Percentiles rank a stretch among this genome's conserved stretches.
These are phyloP conservation scores for Penicillium goetzii DNA, from an alignment of 495 filamentous ascomycete genomes.

Conservation along the genomic window DNA sequence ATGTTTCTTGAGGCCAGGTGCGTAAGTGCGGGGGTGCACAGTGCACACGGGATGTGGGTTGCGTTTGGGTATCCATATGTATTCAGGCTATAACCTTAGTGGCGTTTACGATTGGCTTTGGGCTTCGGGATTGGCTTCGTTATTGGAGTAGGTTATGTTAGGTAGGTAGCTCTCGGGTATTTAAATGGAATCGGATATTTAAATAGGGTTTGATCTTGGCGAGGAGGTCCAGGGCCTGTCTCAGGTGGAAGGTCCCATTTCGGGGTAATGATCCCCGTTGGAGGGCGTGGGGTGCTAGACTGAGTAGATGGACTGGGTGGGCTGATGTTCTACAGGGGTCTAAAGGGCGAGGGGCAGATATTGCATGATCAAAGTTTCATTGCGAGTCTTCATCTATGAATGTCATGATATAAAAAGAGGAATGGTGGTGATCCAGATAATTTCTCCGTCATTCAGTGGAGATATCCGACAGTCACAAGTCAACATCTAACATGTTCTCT, in stretches of 20 bases:
- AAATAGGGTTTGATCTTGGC: neutral
- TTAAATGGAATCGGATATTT: constrained; percentile 10
- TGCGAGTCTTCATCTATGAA: constrained; percentile 26
- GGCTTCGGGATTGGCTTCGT: neutral
- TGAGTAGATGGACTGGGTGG: neutral
- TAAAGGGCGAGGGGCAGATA: neutral
- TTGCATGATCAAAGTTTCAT: constrained; percentile 15
- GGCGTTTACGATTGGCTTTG: constrained; percentile 5
- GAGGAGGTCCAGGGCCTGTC: neutral
- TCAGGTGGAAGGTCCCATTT: neutral
- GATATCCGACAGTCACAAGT: neutral
- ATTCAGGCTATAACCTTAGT: neutral
- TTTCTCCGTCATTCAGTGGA: neutral
- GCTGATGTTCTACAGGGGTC: neutral
- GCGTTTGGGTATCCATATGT: neutral
- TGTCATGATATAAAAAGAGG: constrained; percentile 18
- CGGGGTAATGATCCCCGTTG: neutral
- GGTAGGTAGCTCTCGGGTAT: constrained; percentile 4
- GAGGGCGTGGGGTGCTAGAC: neutral
- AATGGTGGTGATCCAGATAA: neutral
- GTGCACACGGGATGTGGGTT: neutral
- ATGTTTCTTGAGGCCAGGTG: neutral
- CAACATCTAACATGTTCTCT: constrained; percentile 7
- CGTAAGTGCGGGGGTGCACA: constrained; percentile 6
- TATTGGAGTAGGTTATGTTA: neutral